A percentile compares a stretch with the other conserved stretches of the same genome.
phyloP scores from a whole-genome alignment of 768 basidiomycete genomes.

The Mycena capillaripes region DNA sequence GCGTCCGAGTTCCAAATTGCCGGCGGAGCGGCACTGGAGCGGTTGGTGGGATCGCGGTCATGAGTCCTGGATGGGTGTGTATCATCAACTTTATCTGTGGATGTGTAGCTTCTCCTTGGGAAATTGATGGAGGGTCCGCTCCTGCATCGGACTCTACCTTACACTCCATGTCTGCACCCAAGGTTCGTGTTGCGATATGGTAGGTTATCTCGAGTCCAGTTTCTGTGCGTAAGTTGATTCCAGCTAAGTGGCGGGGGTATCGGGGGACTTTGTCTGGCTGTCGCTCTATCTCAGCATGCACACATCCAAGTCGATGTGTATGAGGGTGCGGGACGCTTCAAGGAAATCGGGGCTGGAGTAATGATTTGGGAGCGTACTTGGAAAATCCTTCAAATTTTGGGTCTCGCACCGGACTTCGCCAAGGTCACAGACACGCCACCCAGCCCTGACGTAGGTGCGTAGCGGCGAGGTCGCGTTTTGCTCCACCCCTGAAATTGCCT shows the following conservation, averaged over 20 bases:
- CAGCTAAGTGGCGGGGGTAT: constrained; percentile 27
- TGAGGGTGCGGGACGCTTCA: constrained; percentile 61
- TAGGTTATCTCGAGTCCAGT: background rate
- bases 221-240: background rate
- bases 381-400: constrained; percentile 59
- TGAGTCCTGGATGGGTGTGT: constrained; percentile 16
- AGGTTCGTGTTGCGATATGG: constrained; percentile 32
- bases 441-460: constrained; percentile 44
- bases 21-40: constrained; percentile 72
- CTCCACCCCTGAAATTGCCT: background rate
- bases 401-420: constrained; percentile 49
- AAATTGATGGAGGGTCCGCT: constrained; percentile 17
- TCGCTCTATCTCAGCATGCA: constrained; percentile 54
- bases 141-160: background rate
- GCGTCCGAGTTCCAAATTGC: constrained; percentile 86
- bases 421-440: constrained; percentile 52
- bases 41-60: constrained; percentile 56
- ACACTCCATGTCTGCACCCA: constrained; percentile 19
- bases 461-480: background rate
- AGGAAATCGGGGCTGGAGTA: constrained; percentile 65
- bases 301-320: constrained; percentile 59
- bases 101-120: constrained; percentile 14
- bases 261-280: constrained; percentile 42
- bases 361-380: constrained; percentile 63
- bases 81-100: background rate